Conservation (phyloP, 371 early-diverging fungal genomes). For the Smittium culicis region DNA sequence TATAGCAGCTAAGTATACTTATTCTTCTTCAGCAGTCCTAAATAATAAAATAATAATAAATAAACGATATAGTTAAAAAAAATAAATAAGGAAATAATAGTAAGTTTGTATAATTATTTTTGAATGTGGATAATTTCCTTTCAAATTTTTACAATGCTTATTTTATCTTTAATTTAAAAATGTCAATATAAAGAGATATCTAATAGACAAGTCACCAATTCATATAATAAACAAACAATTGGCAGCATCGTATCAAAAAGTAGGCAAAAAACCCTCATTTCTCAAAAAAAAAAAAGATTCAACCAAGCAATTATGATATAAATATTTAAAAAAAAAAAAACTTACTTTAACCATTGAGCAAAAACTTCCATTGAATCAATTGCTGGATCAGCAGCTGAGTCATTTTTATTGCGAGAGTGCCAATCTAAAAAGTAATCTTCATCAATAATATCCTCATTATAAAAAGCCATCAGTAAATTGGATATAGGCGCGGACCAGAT, state of each 20-base stretch:
- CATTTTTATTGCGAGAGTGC: background rate
- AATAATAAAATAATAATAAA: conserved; percentile 3
- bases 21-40: background rate
- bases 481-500: background rate
- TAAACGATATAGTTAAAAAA: background rate
- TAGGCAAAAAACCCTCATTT: too few species aligned
- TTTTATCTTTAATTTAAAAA: too few species aligned
- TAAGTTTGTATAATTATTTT: background rate
- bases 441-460: conserved; percentile 2
- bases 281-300: too few species aligned
- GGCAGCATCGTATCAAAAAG: too few species aligned
- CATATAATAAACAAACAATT: too few species aligned
- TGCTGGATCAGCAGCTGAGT: conserved; percentile 1
- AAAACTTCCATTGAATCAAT: background rate
- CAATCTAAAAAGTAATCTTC: conserved; percentile 7
- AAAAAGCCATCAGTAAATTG: background rate
- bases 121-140: too few species aligned
- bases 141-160: too few species aligned
- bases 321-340: background rate
- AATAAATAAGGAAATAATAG: background rate
- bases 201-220: too few species aligned
- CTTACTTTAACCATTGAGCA: conserved; percentile 8
- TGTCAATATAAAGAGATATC: too few species aligned
- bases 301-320: background rate
- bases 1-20: too few species aligned